These are phyloP conservation scores for Phytophthora vignae DNA, from an alignment of 352 stramenopile species.

Conservation along the genomic window DNA sequence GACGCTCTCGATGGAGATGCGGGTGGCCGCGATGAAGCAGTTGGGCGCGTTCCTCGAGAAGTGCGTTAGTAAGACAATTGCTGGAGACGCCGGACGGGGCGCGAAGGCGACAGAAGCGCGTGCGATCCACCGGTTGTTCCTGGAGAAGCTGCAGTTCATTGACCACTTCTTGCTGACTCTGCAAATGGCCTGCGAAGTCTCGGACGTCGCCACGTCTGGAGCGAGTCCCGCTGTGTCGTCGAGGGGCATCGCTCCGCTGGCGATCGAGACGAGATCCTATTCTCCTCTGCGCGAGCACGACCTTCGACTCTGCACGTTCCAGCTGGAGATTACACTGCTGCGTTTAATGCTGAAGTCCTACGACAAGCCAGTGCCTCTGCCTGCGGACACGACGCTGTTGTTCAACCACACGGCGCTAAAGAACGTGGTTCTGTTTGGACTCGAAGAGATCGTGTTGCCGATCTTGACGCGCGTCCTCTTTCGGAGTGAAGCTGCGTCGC, in stretches of 20 bases:
- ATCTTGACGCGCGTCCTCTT: slow-evolving; percentile 31
- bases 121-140: slow-evolving; percentile 29
- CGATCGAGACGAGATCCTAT: slow-evolving; percentile 22
- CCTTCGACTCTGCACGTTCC: slow-evolving; percentile 28
- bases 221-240: neutral
- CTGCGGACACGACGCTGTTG: slow-evolving; percentile 49
- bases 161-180: slow-evolving; percentile 62
- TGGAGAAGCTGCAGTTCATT: slow-evolving; percentile 52
- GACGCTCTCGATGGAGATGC: slow-evolving; percentile 29
- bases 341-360: slow-evolving; percentile 21
- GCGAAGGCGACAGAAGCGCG: neutral
- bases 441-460: slow-evolving; percentile 39
- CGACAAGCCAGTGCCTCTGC: neutral
- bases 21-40: slow-evolving; percentile 28
- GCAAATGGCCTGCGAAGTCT: slow-evolving; percentile 28
- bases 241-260: slow-evolving; percentile 32
- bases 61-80: slow-evolving; percentile 18
- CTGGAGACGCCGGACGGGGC: neutral
- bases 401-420: slow-evolving; percentile 55
- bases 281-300: slow-evolving; percentile 1
- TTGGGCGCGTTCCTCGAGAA: slow-evolving; percentile 40
- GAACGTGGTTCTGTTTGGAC: slow-evolving; percentile 49
- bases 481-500: slow-evolving; percentile 14
- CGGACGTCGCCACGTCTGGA: slow-evolving; percentile 5
- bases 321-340: slow-evolving; percentile 29